phyloP scores from a whole-genome alignment of 306 rosid genomes.

The Cucumis sativus region DNA sequence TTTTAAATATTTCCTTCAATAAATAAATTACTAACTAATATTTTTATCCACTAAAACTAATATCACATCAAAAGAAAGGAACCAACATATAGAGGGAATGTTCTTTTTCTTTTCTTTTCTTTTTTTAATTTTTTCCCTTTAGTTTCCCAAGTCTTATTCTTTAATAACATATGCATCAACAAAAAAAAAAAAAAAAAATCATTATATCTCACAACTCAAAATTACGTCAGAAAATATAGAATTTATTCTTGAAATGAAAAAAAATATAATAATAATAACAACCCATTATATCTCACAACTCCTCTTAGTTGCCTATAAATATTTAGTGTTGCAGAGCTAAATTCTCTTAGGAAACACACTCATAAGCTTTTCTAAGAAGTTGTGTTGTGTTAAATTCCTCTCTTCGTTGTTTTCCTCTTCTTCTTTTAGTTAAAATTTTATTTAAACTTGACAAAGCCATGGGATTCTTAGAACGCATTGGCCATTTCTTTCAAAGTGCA shows the following conservation, averaged over 20 bases:
- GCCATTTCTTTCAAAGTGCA: slow-evolving; percentile 24
- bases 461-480: background rate
- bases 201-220: background rate
- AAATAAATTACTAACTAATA: background rate
- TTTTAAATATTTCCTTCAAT: background rate
- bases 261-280: background rate
- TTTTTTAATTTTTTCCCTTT: background rate
- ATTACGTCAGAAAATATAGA: background rate
- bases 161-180: background rate
- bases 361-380: background rate
- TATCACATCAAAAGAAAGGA: background rate
- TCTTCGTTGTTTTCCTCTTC: background rate
- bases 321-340: background rate
- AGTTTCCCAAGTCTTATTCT: background rate
- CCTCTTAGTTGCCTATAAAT: background rate
- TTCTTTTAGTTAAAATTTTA: background rate
- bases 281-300: too few species aligned
- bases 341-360: background rate
- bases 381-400: background rate
- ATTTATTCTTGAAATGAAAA: background rate
- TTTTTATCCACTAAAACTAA: background rate
- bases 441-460: background rate
- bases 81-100: background rate
- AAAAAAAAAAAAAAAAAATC: background rate
- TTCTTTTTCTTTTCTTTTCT: too few species aligned